These are phyloP conservation scores for Friedmanniomyces endolithicus DNA, from an alignment of 495 filamentous ascomycete species.

Conservation along the genomic window DNA sequence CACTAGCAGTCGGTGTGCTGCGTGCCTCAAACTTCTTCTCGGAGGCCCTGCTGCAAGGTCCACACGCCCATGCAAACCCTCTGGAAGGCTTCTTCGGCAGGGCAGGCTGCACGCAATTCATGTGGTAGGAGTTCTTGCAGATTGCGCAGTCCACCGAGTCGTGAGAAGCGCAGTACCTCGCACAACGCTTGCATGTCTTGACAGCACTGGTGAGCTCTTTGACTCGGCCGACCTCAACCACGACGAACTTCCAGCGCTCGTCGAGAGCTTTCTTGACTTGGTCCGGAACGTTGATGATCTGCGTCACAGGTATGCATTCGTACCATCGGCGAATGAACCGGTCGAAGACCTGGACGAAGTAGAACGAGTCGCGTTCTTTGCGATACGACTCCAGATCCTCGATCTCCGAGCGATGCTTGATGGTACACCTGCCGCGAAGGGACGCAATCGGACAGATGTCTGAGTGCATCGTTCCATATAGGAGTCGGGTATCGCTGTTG, in stretches of 20 bases:
- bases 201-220: conserved; percentile 95
- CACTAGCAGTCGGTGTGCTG: conserved; percentile 57
- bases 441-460: conserved; percentile 87
- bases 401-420: conserved; percentile 79
- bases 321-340: conserved; percentile 96
- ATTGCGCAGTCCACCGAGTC: conserved; percentile 97
- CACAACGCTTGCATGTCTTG: conserved; percentile 89
- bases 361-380: conserved; percentile 73
- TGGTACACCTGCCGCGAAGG: conserved; percentile 81
- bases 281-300: conserved; percentile 90
- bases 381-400: conserved; percentile 70
- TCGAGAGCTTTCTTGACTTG: conserved; percentile 90
- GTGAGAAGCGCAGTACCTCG: conserved; percentile 78
- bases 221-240: conserved; percentile 78
- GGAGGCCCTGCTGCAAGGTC: conserved; percentile 83
- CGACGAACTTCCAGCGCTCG: conserved; percentile 87
- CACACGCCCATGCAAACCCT: conserved; percentile 97
- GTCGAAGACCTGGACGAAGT: conserved; percentile 96
- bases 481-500: conserved; percentile 71
- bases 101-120: conserved; percentile 91
- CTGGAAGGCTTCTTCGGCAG: conserved; percentile 92
- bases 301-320: conserved; percentile 81
- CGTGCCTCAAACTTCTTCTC: conserved; percentile 86
- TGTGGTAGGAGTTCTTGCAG: conserved; percentile 90
- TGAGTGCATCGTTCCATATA: conserved; percentile 97